A percentile compares a stretch with the other conserved stretches of the same genome.
These are phyloP conservation scores for Paramecium sexaurelia DNA, from an alignment of 73 alveolate genomes.

Conservation along the genomic window DNA sequence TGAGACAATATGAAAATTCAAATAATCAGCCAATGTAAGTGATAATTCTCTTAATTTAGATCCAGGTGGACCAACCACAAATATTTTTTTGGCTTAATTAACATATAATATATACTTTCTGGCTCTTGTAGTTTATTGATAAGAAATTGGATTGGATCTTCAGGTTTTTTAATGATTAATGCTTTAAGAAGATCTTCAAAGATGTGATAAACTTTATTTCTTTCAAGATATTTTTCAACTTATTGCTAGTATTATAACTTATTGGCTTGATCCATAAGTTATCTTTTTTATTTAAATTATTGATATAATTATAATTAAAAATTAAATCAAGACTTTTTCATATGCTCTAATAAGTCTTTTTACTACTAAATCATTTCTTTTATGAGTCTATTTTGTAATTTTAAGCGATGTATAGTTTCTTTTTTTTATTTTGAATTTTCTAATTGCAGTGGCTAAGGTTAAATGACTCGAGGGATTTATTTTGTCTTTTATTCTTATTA, in stretches of 20 bases:
- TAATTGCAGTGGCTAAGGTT: background rate
- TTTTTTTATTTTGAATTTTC: background rate
- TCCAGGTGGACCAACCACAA: conserved; percentile 97
- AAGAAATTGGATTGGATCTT: conserved; percentile 91
- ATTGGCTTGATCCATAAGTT: conserved; percentile 85
- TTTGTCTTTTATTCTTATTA: background rate
- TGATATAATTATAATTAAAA: background rate
- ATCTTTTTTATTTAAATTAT: conserved; percentile 56
- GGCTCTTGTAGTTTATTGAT: conserved; percentile 81
- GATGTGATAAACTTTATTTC: conserved; percentile 87
- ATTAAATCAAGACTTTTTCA: background rate
- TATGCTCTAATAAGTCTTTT: background rate
- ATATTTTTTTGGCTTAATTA: conserved; percentile 81
- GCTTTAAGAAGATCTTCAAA: conserved; percentile 89
- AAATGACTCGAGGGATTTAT: background rate
- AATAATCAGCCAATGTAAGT: conserved; percentile 79
- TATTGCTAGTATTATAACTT: conserved; percentile 82
- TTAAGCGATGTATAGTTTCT: background rate
- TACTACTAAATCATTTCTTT: background rate
- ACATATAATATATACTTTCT: conserved; percentile 36
- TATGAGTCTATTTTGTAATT: background rate
- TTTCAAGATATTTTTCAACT: conserved; percentile 90
- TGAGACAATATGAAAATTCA: conserved; percentile 76
- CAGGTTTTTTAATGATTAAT: conserved; percentile 91
- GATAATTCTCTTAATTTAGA: conserved; percentile 81